phyloP scores from a whole-genome alignment of 495 filamentous ascomycete species.

The Clavariopsis aquatica region DNA sequence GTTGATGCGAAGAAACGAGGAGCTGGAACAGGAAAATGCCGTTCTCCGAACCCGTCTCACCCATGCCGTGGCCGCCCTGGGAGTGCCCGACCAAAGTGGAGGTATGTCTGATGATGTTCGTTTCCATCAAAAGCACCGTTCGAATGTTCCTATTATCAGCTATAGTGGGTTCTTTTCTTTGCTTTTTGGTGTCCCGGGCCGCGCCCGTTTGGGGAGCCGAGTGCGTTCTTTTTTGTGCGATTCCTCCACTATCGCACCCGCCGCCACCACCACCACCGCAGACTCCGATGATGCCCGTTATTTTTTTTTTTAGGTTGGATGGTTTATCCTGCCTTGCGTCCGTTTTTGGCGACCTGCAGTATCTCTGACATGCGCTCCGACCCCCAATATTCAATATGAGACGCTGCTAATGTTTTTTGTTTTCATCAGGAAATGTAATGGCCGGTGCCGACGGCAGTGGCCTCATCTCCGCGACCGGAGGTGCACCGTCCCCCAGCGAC shows the following conservation, averaged over 20 bases:
- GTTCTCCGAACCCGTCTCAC: conserved; percentile 42
- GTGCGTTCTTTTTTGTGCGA: neutral
- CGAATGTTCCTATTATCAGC: conserved; percentile 10
- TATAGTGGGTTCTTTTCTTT: conserved; percentile 15
- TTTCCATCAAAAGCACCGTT: conserved; percentile 14
- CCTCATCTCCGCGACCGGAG: conserved; percentile 25
- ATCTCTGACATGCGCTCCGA: conserved; percentile 8
- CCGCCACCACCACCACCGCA: neutral
- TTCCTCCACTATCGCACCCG: conserved; percentile 1
- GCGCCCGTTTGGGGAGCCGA: conserved; percentile 14
- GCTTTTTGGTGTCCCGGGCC: conserved; percentile 18
- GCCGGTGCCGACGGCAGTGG: conserved; percentile 15
- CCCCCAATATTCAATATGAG: neutral
- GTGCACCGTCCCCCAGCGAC: conserved; percentile 33
- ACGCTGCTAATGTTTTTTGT: conserved; percentile 9
- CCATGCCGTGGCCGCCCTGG: conserved; percentile 36
- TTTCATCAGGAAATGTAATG: conserved; percentile 27
- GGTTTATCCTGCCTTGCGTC: conserved; percentile 1
- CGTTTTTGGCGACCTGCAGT: conserved; percentile 23
- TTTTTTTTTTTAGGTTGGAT: no score
- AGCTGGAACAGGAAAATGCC: conserved; percentile 56
- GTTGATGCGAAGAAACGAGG: conserved; percentile 55
- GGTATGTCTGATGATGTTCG: conserved; percentile 30
- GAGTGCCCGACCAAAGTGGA: conserved; percentile 30
- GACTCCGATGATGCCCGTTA: no score